Evolutionary conservation across 345 rosid genomes (phyloP).

Genomic region (Geranium brycei): DNA sequence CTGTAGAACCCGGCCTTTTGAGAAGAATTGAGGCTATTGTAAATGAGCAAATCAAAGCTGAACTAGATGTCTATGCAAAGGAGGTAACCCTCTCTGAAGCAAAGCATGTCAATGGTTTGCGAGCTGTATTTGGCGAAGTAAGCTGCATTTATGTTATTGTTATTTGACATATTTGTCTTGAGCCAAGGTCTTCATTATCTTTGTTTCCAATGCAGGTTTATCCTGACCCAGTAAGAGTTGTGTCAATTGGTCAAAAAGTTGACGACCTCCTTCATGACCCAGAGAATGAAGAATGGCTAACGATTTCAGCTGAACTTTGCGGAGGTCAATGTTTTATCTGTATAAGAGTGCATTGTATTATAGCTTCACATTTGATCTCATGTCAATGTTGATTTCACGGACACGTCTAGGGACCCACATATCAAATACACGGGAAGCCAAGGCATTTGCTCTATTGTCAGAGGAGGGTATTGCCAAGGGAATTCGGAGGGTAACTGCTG

Average conservation of each 20-base stretch:
- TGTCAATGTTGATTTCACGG: constrained; percentile 12
- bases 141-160: constrained; percentile 11
- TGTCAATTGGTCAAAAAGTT: constrained; percentile 59
- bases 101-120: constrained; percentile 57
- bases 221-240: constrained; percentile 95
- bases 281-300: constrained; percentile 61
- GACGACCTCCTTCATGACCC: constrained; percentile 84
- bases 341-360: neutral
- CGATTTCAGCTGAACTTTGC: constrained; percentile 73
- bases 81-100: constrained; percentile 74
- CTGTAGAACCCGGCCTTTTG: constrained; percentile 62
- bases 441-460: constrained; percentile 83
- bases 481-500: constrained; percentile 77
- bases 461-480: constrained; percentile 98
- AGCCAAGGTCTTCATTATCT: constrained; percentile 2
- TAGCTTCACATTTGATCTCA: constrained; percentile 1
- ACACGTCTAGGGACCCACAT: constrained; percentile 66
- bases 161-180: constrained; percentile 1
- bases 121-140: constrained; percentile 99
- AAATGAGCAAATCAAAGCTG: constrained; percentile 73
- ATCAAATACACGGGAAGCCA: constrained; percentile 82
- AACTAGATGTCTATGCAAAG: constrained; percentile 71
- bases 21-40: constrained; percentile 78
- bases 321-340: constrained; percentile 49
- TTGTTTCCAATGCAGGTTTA: constrained; percentile 40